Percentiles rank a stretch among this genome's conserved stretches.
phyloP scores from a whole-genome alignment of 306 rosid species.

The Corylus heterophylla region DNA sequence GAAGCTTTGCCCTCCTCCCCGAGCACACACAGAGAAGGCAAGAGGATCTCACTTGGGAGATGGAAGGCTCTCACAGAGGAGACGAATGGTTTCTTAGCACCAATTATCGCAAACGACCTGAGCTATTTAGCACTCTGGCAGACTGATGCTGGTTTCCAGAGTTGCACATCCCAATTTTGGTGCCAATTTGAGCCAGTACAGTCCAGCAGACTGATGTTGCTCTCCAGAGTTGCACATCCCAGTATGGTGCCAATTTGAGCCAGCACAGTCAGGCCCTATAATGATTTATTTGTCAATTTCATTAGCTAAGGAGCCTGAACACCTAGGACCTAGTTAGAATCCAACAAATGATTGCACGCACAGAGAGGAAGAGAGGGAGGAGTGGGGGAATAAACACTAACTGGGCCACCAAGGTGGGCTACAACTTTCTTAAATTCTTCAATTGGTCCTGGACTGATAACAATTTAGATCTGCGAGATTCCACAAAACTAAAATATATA shows the following conservation, averaged over 20 bases:
- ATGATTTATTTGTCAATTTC: not conserved
- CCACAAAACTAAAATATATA: too few species aligned
- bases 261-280: not conserved
- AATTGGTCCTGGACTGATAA: not conserved
- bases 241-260: not conserved
- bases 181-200: too few species aligned
- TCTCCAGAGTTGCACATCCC: not conserved
- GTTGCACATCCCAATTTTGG: too few species aligned
- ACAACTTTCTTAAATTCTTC: not conserved
- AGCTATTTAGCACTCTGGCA: too few species aligned
- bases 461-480: not conserved
- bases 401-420: not conserved
- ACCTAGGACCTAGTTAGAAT: not conserved
- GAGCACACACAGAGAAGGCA: too few species aligned
- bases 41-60: too few species aligned
- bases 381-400: not conserved
- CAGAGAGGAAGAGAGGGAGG: too few species aligned
- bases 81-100: too few species aligned
- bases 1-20: too few species aligned
- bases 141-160: too few species aligned
- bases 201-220: not conserved
- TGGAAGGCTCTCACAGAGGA: too few species aligned
- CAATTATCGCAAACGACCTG: too few species aligned
- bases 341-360: not conserved
- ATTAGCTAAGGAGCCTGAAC: not conserved